phyloP scores from a whole-genome alignment of 805 yeast species.

The Grigorovia humatica region DNA sequence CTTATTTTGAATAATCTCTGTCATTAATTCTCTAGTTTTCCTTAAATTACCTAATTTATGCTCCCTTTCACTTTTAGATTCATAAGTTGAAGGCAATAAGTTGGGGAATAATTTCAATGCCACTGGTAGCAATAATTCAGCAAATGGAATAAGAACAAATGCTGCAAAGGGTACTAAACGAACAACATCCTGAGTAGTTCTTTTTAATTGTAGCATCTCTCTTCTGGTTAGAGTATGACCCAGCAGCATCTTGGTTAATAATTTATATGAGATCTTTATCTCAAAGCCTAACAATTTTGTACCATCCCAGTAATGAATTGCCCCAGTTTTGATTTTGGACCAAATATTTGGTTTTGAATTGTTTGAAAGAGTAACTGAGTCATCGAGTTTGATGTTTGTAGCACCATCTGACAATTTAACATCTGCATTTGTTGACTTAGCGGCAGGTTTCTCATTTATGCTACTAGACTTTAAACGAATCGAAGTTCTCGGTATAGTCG shows the following conservation, averaged over 20 bases:
- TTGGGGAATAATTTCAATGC: constrained; percentile 92
- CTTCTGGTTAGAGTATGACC: constrained; percentile 90
- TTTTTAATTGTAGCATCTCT: constrained; percentile 75
- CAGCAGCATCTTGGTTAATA: constrained; percentile 69
- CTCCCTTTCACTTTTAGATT: constrained; percentile 49
- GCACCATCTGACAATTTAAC: neutral
- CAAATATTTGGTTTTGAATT: constrained; percentile 46
- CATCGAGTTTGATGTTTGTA: neutral
- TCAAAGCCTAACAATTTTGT: constrained; percentile 89
- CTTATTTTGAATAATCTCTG: constrained; percentile 54
- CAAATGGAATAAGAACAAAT: constrained; percentile 86
- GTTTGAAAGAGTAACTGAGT: neutral
- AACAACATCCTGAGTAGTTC: constrained; percentile 78
- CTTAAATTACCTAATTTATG: constrained; percentile 47
- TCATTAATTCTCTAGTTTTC: constrained; percentile 53
- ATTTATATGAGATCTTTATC: constrained; percentile 70
- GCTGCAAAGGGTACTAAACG: constrained; percentile 89
- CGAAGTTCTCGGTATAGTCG: neutral
- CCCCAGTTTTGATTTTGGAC: constrained; percentile 82
- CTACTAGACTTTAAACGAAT: neutral
- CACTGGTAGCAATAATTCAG: constrained; percentile 80
- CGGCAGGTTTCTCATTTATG: neutral
- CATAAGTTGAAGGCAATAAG: constrained; percentile 86
- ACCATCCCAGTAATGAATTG: constrained; percentile 90
- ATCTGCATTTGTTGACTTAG: neutral